phyloP scores from a whole-genome alignment of 768 basidiomycete species.

The Mrakia blollopis region DNA sequence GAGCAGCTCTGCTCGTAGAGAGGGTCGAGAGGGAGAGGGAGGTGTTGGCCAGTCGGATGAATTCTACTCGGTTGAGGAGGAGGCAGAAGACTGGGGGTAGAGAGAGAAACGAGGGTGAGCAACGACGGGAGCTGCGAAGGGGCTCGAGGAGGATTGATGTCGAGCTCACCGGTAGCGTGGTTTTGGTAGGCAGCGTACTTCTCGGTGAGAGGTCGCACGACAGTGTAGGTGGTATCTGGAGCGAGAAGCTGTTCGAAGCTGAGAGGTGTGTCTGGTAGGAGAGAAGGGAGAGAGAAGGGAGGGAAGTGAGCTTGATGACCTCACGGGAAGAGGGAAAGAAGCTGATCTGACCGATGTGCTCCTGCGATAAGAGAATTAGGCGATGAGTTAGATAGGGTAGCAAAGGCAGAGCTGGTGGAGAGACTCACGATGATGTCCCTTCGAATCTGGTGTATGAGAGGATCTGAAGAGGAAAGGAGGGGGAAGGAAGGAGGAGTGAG shows the following conservation, averaged over 20 bases:
- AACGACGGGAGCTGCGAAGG: background rate
- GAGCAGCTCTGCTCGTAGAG: slow-evolving; percentile 58
- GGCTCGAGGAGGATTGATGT: background rate
- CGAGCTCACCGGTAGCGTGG: slow-evolving; percentile 54
- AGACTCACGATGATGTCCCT: slow-evolving; percentile 37
- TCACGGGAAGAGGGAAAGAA: background rate
- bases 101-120: background rate
- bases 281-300: no score
- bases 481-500: slow-evolving; percentile 15
- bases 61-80: slow-evolving; percentile 62
- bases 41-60: slow-evolving; percentile 16
- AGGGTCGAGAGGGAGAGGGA: slow-evolving; percentile 29
- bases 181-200: slow-evolving; percentile 80
- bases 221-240: slow-evolving; percentile 84
- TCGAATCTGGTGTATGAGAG: slow-evolving; percentile 73
- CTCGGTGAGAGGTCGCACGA: slow-evolving; percentile 73
- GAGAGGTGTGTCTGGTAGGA: slow-evolving; percentile 69
- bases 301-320: background rate
- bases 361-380: background rate
- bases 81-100: slow-evolving; percentile 64
- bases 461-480: slow-evolving; percentile 45
- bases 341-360: slow-evolving; percentile 44
- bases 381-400: background rate
- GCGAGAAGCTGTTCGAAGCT: slow-evolving; percentile 72
- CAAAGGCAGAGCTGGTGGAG: background rate